These are phyloP conservation scores for Candida ponderosae DNA, from an alignment of 805 yeast genomes.

Conservation along the genomic window DNA sequence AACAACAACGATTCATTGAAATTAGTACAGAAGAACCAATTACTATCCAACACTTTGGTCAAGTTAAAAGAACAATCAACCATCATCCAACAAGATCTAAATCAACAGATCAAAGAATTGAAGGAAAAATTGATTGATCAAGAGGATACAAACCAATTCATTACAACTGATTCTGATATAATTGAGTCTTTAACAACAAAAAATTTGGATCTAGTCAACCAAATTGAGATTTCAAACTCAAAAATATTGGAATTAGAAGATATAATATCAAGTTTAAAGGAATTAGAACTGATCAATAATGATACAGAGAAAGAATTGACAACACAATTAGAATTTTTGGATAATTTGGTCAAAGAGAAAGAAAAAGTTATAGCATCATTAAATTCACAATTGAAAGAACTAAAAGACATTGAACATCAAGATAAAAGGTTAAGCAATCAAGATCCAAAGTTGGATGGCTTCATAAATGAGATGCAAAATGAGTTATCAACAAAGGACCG, in stretches of 20 bases:
- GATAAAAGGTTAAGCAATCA: too few relatives aligned
- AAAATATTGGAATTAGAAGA: neutral
- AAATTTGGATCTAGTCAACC: neutral
- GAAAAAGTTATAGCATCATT: neutral
- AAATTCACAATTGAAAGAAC: neutral
- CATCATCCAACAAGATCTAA: neutral
- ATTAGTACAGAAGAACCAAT: neutral
- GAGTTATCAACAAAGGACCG: neutral
- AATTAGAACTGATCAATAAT: neutral
- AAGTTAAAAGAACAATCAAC: neutral
- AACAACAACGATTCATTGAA: constrained; percentile 2
- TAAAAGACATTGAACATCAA: too few relatives aligned
- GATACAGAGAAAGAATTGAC: neutral
- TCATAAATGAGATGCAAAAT: too few relatives aligned
- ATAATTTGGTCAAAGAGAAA: neutral
- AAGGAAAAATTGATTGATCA: neutral
- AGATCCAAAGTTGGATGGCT: too few relatives aligned
- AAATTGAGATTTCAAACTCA: neutral
- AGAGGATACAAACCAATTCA: neutral
- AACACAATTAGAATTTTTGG: neutral
- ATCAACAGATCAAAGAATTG: neutral
- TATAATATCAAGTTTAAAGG: neutral
- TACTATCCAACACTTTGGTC: neutral
- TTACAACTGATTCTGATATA: neutral
- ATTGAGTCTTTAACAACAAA: neutral